Base-by-base conservation (phyloP, 1,284 basidiomycete genomes). In the Pascua guehoae region DNA sequence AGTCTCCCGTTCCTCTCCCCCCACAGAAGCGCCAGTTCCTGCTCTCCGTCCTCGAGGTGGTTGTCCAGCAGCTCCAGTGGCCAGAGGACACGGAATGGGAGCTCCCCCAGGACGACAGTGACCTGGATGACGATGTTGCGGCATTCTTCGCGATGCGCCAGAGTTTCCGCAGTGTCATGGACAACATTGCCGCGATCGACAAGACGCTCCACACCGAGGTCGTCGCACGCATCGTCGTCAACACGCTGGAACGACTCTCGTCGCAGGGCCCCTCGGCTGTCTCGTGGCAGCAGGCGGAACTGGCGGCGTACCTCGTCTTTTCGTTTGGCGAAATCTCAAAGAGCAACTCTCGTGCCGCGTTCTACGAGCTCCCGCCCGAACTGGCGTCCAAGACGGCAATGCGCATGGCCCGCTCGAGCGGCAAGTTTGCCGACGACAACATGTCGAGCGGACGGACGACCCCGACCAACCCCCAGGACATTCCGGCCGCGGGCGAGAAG, bases 201-300 rank as follows among this genome's bases (percentile, higher is more conserved):
- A 65, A 73, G 64, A 62, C 66, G n/a, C 58, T 78, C 17, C 74
- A 77, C 53, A 74, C 71, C 7, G 76, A 77, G 49, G 67, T 77
- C n/a, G 76, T 78, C 11, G 73, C 75, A 8, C 69, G 68, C 49
- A 73, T 76, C 43, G 73, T 77, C 24, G 65, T 70, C 18, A 64
- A 62, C 37, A 76, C 72, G 0, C 66, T 76, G 5, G 70, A 75
- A 51, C 56, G 67, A 1, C 63, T 73, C 18, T 63, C 69, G 47
- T 46, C 64, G 8, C 64, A 65, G n/a, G 77, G 77, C 7, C 60
- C 66, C 0, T 60, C 65, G 0, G 69, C 68, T 64, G 69, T 96
- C 17, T 84, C 88, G 50, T 99, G 97, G 97, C 87, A 94, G 70
- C 88, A 96, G 67, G 89, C 89, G 1, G 96, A 99, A 74, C 82